Evolutionary conservation across 78 protist genomes (phyloP).

Genomic region (Monosiga brevicollis): DNA sequence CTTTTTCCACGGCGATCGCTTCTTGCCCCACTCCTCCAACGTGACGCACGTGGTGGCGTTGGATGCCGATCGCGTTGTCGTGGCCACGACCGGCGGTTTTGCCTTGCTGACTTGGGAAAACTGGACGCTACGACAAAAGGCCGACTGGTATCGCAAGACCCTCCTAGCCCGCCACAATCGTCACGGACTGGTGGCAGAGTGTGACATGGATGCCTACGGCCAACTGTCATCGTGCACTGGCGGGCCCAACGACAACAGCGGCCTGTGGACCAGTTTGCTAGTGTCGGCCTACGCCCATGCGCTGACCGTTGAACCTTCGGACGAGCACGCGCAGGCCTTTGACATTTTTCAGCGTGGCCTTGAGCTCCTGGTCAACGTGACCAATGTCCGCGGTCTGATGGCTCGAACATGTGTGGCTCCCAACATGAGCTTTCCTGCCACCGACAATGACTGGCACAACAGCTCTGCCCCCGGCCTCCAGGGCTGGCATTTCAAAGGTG

Average conservation of each 20-base stretch:
- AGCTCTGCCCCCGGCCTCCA: not conserved
- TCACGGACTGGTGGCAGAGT: slow-evolving; percentile 4
- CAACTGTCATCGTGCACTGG: not conserved
- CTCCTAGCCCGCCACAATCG: not conserved
- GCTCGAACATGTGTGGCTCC: not conserved
- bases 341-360: not conserved
- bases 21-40: not conserved
- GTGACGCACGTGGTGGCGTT: not conserved
- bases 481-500: slow-evolving; percentile 5
- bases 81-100: slow-evolving; percentile 8
- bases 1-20: not conserved
- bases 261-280: slow-evolving; percentile 15
- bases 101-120: not conserved
- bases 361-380: slow-evolving; percentile 7
- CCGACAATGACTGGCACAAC: not conserved
- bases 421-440: not conserved
- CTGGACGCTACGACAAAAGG: slow-evolving; percentile 10
- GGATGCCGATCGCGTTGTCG: not conserved
- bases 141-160: not conserved
- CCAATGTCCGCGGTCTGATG: not conserved
- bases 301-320: not conserved
- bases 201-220: not conserved
- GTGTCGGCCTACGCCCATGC: slow-evolving; percentile 6
- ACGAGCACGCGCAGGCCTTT: not conserved
- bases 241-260: slow-evolving; percentile 9